Conservation (phyloP, 306 rosid species). For the Boehmeria nivea region DNA sequence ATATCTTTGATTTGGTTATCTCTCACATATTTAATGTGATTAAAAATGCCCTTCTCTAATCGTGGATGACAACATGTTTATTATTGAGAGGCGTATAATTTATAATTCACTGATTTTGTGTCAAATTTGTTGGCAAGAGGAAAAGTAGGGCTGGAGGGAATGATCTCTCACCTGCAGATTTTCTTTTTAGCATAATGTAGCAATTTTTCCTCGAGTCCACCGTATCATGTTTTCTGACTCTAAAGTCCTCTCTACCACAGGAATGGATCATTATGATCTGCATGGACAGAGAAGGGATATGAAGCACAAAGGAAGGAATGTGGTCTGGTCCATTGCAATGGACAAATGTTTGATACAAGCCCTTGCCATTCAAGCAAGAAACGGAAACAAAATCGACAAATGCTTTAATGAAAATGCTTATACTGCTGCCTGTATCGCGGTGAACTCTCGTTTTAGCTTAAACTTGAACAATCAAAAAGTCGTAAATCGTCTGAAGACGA, state of each 20-base stretch:
- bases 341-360: slow-evolving; percentile 73
- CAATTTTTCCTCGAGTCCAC: too few relatives aligned
- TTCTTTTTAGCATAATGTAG: too few relatives aligned
- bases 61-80: too few relatives aligned
- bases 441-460: slow-evolving; percentile 58
- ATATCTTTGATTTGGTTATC: too few relatives aligned
- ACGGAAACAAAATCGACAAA: slow-evolving; percentile 72
- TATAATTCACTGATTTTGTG: too few relatives aligned
- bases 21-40: too few relatives aligned
- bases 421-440: slow-evolving; percentile 70
- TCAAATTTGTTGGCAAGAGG: too few relatives aligned
- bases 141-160: too few relatives aligned
- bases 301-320: slow-evolving; percentile 77
- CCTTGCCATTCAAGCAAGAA: slow-evolving; percentile 65
- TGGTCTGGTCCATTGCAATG: slow-evolving; percentile 81
- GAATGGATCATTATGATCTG: slow-evolving; percentile 63
- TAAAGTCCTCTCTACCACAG: slow-evolving; percentile 12
- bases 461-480: slow-evolving; percentile 79
- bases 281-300: slow-evolving; percentile 58
- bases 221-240: too few relatives aligned
- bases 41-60: too few relatives aligned
- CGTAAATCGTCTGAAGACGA: slow-evolving; percentile 70
- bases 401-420: slow-evolving; percentile 81
- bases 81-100: too few relatives aligned
- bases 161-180: too few relatives aligned